A percentile compares a stretch with the other conserved stretches of the same genome.
These are phyloP conservation scores for Fragaria ananassa DNA, from an alignment of 306 rosid species.

Conservation along the genomic window DNA sequence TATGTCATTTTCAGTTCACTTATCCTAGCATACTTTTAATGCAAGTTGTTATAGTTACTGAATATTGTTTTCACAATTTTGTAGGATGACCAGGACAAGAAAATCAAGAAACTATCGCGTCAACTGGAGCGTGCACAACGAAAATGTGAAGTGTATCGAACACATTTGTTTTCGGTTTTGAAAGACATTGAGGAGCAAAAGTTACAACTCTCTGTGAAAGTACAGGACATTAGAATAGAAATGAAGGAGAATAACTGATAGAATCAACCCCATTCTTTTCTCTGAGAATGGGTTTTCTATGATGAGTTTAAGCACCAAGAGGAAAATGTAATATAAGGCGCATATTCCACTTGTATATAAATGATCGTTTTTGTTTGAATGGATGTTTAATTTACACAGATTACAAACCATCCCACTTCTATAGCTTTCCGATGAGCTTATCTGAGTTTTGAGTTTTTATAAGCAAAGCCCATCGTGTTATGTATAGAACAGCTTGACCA, in stretches of 20 bases:
- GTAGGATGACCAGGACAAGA: slow-evolving; percentile 47
- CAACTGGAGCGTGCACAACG: slow-evolving; percentile 37
- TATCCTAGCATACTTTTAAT: neutral
- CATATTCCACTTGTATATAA: neutral
- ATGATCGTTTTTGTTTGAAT: neutral
- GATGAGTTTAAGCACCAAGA: neutral
- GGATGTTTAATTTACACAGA: neutral
- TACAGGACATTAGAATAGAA: slow-evolving; percentile 42
- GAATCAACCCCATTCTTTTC: neutral
- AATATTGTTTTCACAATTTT: neutral
- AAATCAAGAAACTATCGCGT: slow-evolving; percentile 37
- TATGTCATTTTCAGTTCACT: neutral
- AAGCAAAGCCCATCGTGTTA: neutral
- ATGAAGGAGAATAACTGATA: slow-evolving; percentile 28
- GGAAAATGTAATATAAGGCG: neutral
- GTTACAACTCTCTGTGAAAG: slow-evolving; percentile 44
- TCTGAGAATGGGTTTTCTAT: neutral
- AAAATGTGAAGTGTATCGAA: slow-evolving; percentile 48
- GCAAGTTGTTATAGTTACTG: neutral
- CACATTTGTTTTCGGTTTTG: slow-evolving; percentile 46
- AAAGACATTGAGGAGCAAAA: slow-evolving; percentile 53
- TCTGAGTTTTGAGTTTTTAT: neutral
- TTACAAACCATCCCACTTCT: neutral
- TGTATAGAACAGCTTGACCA: neutral
- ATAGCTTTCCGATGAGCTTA: neutral